These are phyloP conservation scores for Hyphopichia buzzinii DNA, from an alignment of 1,139 yeast species.

Conservation along the genomic window DNA sequence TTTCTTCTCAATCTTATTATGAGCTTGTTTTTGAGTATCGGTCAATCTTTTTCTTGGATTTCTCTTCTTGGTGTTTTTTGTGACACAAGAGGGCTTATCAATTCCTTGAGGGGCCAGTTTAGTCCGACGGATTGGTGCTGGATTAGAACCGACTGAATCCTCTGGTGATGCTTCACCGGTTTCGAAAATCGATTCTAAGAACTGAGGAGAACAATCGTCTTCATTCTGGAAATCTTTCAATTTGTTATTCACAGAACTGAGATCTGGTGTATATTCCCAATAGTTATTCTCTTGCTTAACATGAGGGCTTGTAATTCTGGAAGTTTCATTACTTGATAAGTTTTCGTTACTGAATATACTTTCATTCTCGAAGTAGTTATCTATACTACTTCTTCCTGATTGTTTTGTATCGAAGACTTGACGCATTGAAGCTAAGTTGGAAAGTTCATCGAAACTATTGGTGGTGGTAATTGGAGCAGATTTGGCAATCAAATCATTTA, in stretches of 20 bases:
- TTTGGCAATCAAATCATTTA: slow-evolving; percentile 16
- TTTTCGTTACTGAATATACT: slow-evolving; percentile 8
- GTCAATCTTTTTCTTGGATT: slow-evolving; percentile 59
- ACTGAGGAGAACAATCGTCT: slow-evolving; percentile 15
- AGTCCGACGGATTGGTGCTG: not conserved
- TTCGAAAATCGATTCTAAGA: slow-evolving; percentile 24
- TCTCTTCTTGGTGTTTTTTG: slow-evolving; percentile 33
- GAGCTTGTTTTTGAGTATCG: slow-evolving; percentile 65
- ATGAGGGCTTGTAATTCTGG: slow-evolving; percentile 10
- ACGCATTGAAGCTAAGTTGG: not conserved
- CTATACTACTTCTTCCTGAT: slow-evolving; percentile 3
- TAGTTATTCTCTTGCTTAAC: slow-evolving; percentile 10
- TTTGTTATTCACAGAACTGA: slow-evolving; percentile 14
- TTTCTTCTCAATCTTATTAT: slow-evolving; percentile 67
- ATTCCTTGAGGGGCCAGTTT: not conserved
- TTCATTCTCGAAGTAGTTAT: slow-evolving; percentile 8
- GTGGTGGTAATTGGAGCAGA: slow-evolving; percentile 20
- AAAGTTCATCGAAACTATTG: slow-evolving; percentile 10
- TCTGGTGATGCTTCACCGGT: slow-evolving; percentile 23
- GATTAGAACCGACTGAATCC: slow-evolving; percentile 5
- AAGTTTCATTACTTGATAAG: slow-evolving; percentile 8
- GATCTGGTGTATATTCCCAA: slow-evolving; percentile 7
- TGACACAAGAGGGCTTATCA: not conserved
- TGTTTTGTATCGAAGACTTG: slow-evolving; percentile 2
- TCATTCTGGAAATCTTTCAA: slow-evolving; percentile 13